Base-by-base conservation (phyloP, 1,284 basidiomycete genomes). In the Rhodotorula sp. region DNA sequence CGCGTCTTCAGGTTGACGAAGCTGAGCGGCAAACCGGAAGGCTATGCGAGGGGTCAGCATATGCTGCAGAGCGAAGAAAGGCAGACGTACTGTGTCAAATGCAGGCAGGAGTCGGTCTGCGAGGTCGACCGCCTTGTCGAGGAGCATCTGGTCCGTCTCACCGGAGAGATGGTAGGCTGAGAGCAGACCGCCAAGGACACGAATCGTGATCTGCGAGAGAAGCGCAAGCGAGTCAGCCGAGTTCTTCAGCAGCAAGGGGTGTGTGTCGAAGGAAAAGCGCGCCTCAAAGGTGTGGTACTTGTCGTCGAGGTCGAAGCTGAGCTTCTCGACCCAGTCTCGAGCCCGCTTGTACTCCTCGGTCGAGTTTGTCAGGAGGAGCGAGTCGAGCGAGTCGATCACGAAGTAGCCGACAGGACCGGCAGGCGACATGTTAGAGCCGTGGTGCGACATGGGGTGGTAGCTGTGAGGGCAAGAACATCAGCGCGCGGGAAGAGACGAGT, bases 261-360 rank as follows among this genome's bases (percentile, higher is more conserved):
- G 40, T 44, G 11, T 13, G 11, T 13, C 34, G 34, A 34, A 18
- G 7, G 2, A 26, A 16, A 6, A 16, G 16, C 86, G 61, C 69
- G 91, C 92, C 85, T 98, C 94, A 76, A 98, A 98, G 0, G 91
- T 93, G 79, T 89, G 97, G 80, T 92, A 91, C 26, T 85, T 81
- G 18, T 85, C 92, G 76, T 93, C 88, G 18, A 87, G 84, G 48
- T 95, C 88, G 77, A 96, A 94, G 15, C 84, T 81, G 55, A 97
- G 81, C 24, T 86, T 83, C 34, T 84, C 83, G 26, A 96, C 85
- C 94, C 94, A 97, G 52, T 86, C 78, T 22, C 88, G 83, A 0
- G 94, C 91, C 18, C 89, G 84, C 58, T 83, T 72, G 77, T 93
- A 94, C 79, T 95, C 94, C 0, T 88, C 86, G 16, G 86, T 80